Base-by-base conservation (phyloP, 768 basidiomycete genomes). In the Boletus pseudopeckii region DNA sequence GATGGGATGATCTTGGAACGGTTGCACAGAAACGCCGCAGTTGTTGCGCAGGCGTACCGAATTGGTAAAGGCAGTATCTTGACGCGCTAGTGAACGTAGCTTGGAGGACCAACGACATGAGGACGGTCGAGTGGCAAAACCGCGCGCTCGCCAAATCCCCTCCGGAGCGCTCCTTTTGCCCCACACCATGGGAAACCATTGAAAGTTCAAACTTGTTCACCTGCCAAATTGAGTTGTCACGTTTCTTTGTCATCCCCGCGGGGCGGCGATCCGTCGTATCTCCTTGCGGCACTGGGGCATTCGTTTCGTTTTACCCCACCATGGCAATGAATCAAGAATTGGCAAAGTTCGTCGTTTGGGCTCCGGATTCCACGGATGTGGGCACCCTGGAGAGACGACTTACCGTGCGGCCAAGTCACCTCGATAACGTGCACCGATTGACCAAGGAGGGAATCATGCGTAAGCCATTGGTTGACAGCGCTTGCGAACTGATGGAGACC, bases 331-430 rank as follows among this genome's bases (percentile, higher is more conserved):
- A 45, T 11, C 48, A 58, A 52, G n/a, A 38, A 7, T 45, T 58
- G 39, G 30, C 48, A 52, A 70, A 64, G 42, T 84, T 83, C 58
- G 63, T 85, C 33, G 77, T 88, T 36, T 88, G 82, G 59, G 85
- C 85, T 2, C 86, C 86, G 2, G 86, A 90, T 64, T 78, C 76
- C 55, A 76, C 79, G 9, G 82, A 84, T 28, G 73, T 76, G 41
- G 84, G 78, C 9, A 80, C 80, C 1, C 73, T 78, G 30, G 74
- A 75, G 24, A 76, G 74, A 32, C 77, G 88, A 18, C 66, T 83
- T 30, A 71, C 75, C 5, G 83, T 86, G 7, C 74, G 86, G 24
- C 50, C 68, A 4, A 55, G 63, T 39, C 87, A 89, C 65, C 65
- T 85, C 13, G 77, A 73, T 40, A 72, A 61, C 7, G 75, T 74